Evolutionary conservation across 2,329 filamentous ascomycete genomes (phyloP), one percentile per base, ranked within the genome.

Genomic region (Neonectria coccinea): DNA sequence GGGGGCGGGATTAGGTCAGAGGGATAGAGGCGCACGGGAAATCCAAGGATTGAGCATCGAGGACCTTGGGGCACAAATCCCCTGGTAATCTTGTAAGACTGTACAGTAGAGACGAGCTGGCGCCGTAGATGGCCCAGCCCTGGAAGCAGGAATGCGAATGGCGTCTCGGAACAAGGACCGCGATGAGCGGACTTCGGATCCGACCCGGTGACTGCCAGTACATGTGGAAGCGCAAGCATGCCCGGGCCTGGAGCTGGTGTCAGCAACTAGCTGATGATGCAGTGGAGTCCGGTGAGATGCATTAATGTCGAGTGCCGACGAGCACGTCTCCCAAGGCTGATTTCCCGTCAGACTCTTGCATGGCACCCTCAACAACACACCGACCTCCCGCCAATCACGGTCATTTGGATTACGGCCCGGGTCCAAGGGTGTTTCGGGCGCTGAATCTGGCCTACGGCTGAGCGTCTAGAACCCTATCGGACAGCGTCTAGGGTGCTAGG

Each of bases 31-130:
- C 67, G 64, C 41, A 68, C 16, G 59, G 57, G 45, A 58, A 66
- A 48, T 41, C 53, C 44, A 65, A 59, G 27, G 58, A 64, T 54
- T 48, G 59, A 65, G 22, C 52, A 55, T 52, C 56, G 56, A 65
- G 20, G 54, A 55, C 50, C 68, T 68, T 54, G 64, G 65, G 58
- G 47, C 64, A 63, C 68, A 64, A 59, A 54, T 61, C 58, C 45
- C 56, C 63, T 53, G 66, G 59, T 71, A 70, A 70, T 74, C 64
- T 59, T 70, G 67, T 70, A 68, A 72, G 70, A 71, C 70, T 75
- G 74, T 75, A 74, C 64, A 75, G 69, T 75, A 74, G 67, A 72
- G 70, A 62, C 63, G 52, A 66, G 63, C 65, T 62, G 69, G 57
- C 57, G 62, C 58, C 60, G 64, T 67, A 66, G 62, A 68, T 64